Conservation (phyloP, 805 yeast species). For the Monosporozyma aerobia region DNA sequence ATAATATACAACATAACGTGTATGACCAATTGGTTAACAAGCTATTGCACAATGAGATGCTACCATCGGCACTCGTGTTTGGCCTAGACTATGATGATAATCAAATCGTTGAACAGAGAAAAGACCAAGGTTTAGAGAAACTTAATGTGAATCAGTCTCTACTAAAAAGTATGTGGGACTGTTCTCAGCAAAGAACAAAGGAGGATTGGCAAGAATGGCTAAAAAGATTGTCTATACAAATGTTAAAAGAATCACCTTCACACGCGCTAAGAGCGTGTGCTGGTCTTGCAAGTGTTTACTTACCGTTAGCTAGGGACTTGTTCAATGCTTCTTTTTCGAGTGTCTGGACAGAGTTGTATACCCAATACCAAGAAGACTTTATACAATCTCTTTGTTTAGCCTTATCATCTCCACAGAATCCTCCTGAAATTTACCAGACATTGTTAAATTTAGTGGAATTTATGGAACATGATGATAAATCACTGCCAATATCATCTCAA, state of each 20-base stretch:
- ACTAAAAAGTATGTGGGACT: slow-evolving; percentile 80
- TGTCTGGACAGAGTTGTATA: slow-evolving; percentile 85
- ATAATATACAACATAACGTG: slow-evolving; percentile 52
- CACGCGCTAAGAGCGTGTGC: slow-evolving; percentile 90
- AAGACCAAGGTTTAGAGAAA: slow-evolving; percentile 37
- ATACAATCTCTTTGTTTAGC: slow-evolving; percentile 80
- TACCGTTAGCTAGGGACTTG: slow-evolving; percentile 76
- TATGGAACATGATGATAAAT: slow-evolving; percentile 93
- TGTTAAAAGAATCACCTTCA: slow-evolving; percentile 84
- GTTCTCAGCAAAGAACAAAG: slow-evolving; percentile 75
- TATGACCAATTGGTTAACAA: slow-evolving; percentile 74
- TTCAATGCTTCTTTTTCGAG: slow-evolving; percentile 90
- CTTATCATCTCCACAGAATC: slow-evolving; percentile 75
- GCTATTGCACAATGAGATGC: slow-evolving; percentile 67
- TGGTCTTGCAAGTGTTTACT: slow-evolving; percentile 71
- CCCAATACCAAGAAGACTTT: slow-evolving; percentile 82
- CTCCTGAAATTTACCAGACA: slow-evolving; percentile 89
- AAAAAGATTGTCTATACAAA: slow-evolving; percentile 67
- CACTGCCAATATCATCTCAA: slow-evolving; percentile 78
- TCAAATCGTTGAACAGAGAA: slow-evolving; percentile 25
- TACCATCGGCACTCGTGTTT: slow-evolving; percentile 62
- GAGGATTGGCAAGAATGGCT: slow-evolving; percentile 98
- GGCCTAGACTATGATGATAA: slow-evolving; percentile 31
- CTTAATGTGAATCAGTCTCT: slow-evolving; percentile 56
- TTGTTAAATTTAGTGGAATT: slow-evolving; percentile 83